Evolutionary conservation across 2,329 filamentous ascomycete species (phyloP).

Genomic region (Fusarium nanum): DNA sequence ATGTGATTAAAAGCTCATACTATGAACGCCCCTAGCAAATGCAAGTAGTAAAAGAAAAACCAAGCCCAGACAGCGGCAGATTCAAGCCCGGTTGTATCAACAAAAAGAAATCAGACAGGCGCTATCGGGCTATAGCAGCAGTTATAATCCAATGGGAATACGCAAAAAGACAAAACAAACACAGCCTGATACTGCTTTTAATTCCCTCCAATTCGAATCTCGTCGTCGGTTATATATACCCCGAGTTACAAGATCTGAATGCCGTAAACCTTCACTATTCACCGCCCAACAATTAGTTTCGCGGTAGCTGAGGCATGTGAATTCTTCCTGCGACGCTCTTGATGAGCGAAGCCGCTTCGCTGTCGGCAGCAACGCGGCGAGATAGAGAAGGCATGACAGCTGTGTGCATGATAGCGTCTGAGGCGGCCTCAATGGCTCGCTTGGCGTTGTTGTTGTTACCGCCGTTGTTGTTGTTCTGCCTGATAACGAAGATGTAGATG

Average conservation of each 20-base stretch:
- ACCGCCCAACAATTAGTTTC: conserved; percentile 19
- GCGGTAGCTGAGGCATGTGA: conserved; percentile 43
- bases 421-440: conserved; percentile 46
- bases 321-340: conserved; percentile 35
- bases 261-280: background rate
- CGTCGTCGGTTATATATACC: conserved; percentile 5
- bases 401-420: conserved; percentile 40
- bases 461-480: conserved; percentile 41
- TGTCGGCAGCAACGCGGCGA: conserved; percentile 23
- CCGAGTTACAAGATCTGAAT: background rate
- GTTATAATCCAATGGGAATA: conserved; percentile 34
- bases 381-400: conserved; percentile 35
- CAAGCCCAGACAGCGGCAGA: conserved; percentile 36
- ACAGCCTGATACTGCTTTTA: conserved; percentile 17
- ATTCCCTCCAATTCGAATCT: conserved; percentile 5
- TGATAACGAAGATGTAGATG: conserved; percentile 60
- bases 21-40: conserved; percentile 47
- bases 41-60: conserved; percentile 40
- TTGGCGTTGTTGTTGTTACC: conserved; percentile 43
- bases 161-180: conserved; percentile 34
- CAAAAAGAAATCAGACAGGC: conserved; percentile 22
- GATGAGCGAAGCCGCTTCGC: conserved; percentile 28
- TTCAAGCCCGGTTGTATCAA: conserved; percentile 33
- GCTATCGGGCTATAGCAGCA: conserved; percentile 35
- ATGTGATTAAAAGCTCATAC: conserved; percentile 48